Evolutionary conservation across 192 early-diverging fungal genomes (phyloP).

Genomic region (Linnemannia schmuckeri): DNA sequence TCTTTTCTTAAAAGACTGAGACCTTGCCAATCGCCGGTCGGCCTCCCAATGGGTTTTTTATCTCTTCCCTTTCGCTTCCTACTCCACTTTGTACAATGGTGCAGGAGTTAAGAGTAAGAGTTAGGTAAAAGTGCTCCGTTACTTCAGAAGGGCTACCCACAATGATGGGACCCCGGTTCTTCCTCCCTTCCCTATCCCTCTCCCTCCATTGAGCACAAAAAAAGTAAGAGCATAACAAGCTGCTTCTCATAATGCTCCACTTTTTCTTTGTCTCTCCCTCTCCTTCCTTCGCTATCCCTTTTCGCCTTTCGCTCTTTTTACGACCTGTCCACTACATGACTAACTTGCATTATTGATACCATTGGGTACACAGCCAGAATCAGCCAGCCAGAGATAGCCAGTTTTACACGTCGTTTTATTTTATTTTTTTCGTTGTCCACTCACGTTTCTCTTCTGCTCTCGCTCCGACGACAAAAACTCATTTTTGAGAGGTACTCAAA

Average conservation of each 20-base stretch:
- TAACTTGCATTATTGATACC: background rate
- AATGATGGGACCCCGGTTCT: conserved; percentile 4
- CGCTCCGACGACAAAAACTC: background rate
- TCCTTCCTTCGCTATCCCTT: background rate
- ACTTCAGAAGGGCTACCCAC: background rate
- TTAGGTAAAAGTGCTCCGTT: too few relatives aligned
- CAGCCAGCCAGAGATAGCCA: background rate
- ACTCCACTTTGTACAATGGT: background rate
- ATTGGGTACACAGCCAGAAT: background rate
- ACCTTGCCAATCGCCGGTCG: conserved; percentile 5
- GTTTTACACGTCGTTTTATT: background rate
- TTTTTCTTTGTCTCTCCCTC: background rate
- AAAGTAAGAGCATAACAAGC: background rate
- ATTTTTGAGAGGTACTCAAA: background rate
- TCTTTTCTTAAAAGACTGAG: background rate
- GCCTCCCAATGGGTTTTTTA: background rate
- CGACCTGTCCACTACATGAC: background rate
- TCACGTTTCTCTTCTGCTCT: background rate
- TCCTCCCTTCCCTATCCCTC: background rate
- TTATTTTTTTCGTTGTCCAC: background rate
- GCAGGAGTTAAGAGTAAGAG: background rate
- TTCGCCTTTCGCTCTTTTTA: conserved; percentile 1
- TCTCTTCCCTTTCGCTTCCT: background rate
- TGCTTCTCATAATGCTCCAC: background rate
- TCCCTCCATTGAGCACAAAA: background rate